Conservation (phyloP, 2,329 filamentous ascomycete species). For the Xylariaceae sp. region DNA sequence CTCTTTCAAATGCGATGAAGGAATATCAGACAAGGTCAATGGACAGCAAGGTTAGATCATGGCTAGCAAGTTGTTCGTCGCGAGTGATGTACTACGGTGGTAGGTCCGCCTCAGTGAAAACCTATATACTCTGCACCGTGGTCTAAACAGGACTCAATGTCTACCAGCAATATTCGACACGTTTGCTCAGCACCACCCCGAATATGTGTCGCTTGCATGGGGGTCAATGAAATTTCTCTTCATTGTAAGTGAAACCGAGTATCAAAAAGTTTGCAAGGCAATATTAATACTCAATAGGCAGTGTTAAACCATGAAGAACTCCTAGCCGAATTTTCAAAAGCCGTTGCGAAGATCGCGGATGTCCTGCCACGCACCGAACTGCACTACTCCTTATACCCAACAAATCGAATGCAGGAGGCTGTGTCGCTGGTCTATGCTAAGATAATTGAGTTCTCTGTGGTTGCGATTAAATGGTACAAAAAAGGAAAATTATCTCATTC, state of each 20-base stretch:
- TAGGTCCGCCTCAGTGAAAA: background rate
- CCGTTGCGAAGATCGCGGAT: conserved; percentile 1
- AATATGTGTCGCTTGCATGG: conserved; percentile 22
- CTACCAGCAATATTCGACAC: conserved; percentile 3
- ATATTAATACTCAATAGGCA: background rate
- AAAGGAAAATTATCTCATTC: background rate
- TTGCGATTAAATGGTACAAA: conserved; percentile 2
- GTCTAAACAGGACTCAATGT: background rate
- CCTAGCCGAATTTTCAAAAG: background rate
- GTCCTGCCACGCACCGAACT: conserved; percentile 1
- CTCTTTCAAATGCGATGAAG: background rate
- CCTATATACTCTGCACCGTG: too few species aligned
- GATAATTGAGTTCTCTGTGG: background rate
- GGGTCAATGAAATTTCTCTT: conserved; percentile 21
- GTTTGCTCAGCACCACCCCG: conserved; percentile 14
- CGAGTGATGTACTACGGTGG: conserved; percentile 9
- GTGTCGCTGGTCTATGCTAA: conserved; percentile 2
- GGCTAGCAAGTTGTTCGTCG: conserved; percentile 7
- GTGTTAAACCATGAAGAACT: conserved; percentile 8
- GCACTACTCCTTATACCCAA: background rate
- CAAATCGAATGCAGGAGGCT: conserved; percentile 2
- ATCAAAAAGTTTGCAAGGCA: background rate
- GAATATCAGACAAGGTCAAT: background rate
- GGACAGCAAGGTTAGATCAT: background rate
- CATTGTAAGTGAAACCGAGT: conserved; percentile 6